Base-by-base conservation (phyloP, 1,284 basidiomycete species). In the Boletellus deceptivus region DNA sequence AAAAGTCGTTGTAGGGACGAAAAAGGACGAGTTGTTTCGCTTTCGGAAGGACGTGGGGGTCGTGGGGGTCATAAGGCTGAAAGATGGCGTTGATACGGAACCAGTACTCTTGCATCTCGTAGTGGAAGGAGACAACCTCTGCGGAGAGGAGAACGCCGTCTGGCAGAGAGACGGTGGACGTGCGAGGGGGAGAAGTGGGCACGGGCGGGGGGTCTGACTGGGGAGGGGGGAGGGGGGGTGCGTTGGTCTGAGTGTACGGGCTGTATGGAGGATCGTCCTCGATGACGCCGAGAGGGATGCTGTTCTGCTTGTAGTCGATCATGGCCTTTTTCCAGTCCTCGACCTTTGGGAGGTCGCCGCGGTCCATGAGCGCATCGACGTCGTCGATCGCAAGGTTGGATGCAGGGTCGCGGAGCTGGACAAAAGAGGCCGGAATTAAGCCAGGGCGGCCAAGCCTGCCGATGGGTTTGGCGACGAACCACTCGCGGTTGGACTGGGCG, bases 281-380 rank as follows among this genome's bases (percentile, higher is more conserved):
- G 62, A 98, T 82, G 40, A 91, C 86, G 25, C 97, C 97, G 3
- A 99, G 81, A 3, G 94, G 82, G 63, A 99, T 99, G 64, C 92
- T 93, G 64, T 89, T 94, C 59, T 93, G 92, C 73, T 98, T 98
- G 77, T 98, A 98, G 59, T 83, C 89, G 51, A 94, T 84, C 74
- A 98, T 93, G 48, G 91, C 89, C 64, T 87, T 86, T 70, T 98
- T 98, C 97, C 97, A 99, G 58, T 98, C 95, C 67, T 98, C 96
- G 13, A 99, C 94, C 58, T 86, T 88, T 20, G 97, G 97, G 13
- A 99, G 78, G 53, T 89, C 86, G 18, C 91, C 91, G 24, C 80
- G 80, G 62, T 91, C 84, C 69, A 97, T 93, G 54, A 97, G 78
- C 20, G 80, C 76, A 24, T 85, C 80, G 6, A 96, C 79, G 9